Evolutionary conservation across 768 basidiomycete species (phyloP), one percentile per base, ranked within the genome.

Genomic region (Mycena sanguinolenta): DNA sequence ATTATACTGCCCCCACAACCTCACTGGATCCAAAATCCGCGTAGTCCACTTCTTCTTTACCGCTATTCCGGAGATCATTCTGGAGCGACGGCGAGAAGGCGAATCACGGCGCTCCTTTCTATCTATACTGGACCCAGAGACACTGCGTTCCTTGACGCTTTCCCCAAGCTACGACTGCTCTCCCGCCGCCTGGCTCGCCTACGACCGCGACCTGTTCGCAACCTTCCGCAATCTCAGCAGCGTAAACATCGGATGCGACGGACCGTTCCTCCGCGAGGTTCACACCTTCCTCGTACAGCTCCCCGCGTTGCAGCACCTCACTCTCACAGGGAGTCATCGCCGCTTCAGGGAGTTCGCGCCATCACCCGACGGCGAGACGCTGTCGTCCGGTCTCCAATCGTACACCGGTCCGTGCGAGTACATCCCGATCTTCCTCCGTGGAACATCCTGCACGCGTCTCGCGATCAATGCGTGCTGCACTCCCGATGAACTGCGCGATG

Each of bases 201-300:
- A 30, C 57, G 69, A 70, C 58, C 21, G 14, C 17, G 63, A 60
- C 38, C 34, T 70, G 6, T 65, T 52, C 61, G 1, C 46, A 3
- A 50, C 49, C 50, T 70, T 70, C 30, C 49, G 55, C 9, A 27
- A 52, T 4, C 57, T 70, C 17, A 25, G 50, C 34, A 59, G 23
- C n/a, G 63, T 70, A 7, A 42, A 25, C 32, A 70, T 70, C 25
- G 63, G 28, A 46, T 58, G 54, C 58, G 69, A 70, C 39, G 69
- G 69, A 14, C 69, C 69, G 19, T 70, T 70, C 69, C 46, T 70
- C 10, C 46, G 57, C 3, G 36, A 30, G 6, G 50, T 70, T 14
- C 69, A 63, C 28, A 32, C 21, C 19, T 70, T 70, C 57, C 63
- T 70, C 58, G 58, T 13, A 13, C 25, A 10, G 38, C 69, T 70